phyloP scores from a whole-genome alignment of 1,284 basidiomycete species.

The Cryptococcus depauperatus region DNA sequence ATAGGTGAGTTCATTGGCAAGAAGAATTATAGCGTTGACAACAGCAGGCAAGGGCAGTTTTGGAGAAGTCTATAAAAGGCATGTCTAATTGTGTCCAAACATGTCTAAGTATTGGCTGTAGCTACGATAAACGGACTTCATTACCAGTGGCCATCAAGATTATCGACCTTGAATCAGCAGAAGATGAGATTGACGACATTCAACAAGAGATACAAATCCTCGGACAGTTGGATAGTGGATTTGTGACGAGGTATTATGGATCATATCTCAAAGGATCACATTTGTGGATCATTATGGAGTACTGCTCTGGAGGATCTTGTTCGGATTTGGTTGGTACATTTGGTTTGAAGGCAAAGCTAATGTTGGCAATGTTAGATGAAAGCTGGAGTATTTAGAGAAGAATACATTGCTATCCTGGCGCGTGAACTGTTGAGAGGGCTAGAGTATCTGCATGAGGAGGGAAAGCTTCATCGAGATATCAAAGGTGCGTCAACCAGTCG shows the following conservation, averaged over 20 bases:
- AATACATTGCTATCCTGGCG: conserved; percentile 95
- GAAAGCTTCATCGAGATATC: conserved; percentile 96
- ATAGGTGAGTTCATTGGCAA: conserved; percentile 58
- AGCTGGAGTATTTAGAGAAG: conserved; percentile 91
- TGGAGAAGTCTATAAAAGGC: conserved; percentile 97
- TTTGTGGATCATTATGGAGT: conserved; percentile 99
- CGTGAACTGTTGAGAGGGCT: conserved; percentile 85
- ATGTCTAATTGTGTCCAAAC: too few species aligned
- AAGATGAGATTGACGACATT: conserved; percentile 99
- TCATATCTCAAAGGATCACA: conserved; percentile 90
- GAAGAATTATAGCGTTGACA: conserved; percentile 5
- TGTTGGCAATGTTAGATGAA: conserved; percentile 83
- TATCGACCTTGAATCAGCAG: conserved; percentile 95
- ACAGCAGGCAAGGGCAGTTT: conserved; percentile 83
- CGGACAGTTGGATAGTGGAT: conserved; percentile 90
- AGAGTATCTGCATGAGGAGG: conserved; percentile 87
- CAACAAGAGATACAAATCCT: conserved; percentile 98
- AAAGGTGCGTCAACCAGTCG: conserved; percentile 63
- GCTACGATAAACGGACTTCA: conserved; percentile 85
- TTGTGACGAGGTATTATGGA: conserved; percentile 97
- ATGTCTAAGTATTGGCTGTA: conserved; percentile 32
- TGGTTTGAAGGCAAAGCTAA: not conserved
- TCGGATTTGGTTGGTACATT: conserved; percentile 49
- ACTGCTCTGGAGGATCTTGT: conserved; percentile 52
- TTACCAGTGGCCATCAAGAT: conserved; percentile 96